A percentile compares a stretch with the other conserved stretches of the same genome.
phyloP scores from a whole-genome alignment of 2,329 filamentous ascomycete species.

The Coccinonectria pachysandricola region DNA sequence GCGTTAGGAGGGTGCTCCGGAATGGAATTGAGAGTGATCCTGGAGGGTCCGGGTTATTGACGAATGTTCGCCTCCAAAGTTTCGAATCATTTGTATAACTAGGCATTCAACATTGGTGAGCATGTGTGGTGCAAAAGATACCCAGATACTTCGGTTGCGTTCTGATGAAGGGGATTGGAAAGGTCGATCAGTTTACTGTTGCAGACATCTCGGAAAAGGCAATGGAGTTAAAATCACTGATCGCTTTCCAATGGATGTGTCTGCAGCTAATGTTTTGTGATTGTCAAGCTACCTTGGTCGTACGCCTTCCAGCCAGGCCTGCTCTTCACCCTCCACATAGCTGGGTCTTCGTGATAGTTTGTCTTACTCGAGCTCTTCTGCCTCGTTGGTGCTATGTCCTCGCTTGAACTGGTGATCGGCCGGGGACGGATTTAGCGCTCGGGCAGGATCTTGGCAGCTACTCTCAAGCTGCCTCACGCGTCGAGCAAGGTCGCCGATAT shows the following conservation, averaged over 20 bases:
- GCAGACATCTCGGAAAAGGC: too few species aligned
- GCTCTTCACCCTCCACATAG: too few species aligned
- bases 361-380: conserved; percentile 20
- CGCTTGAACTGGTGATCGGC: conserved; percentile 13
- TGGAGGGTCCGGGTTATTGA: conserved; percentile 12
- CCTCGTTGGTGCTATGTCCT: conserved; percentile 18
- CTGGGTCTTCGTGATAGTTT: neutral
- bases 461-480: conserved; percentile 53
- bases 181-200: too few species aligned
- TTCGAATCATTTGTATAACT: conserved; percentile 18
- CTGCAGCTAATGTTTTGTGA: too few species aligned
- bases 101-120: conserved; percentile 17
- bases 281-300: too few species aligned
- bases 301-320: too few species aligned
- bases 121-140: conserved; percentile 22
- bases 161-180: conserved; percentile 16
- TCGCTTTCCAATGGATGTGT: too few species aligned
- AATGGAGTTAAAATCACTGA: too few species aligned
- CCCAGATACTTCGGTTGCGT: conserved; percentile 18
- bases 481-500: conserved; percentile 71
- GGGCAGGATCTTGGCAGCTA: conserved; percentile 6
- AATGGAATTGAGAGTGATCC: conserved; percentile 5
- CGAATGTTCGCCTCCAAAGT: conserved; percentile 14
- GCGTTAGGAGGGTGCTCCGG: conserved; percentile 3
- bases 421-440: conserved; percentile 5